Conservation (phyloP, 805 yeast genomes). For the Teunomyces kruisii region DNA sequence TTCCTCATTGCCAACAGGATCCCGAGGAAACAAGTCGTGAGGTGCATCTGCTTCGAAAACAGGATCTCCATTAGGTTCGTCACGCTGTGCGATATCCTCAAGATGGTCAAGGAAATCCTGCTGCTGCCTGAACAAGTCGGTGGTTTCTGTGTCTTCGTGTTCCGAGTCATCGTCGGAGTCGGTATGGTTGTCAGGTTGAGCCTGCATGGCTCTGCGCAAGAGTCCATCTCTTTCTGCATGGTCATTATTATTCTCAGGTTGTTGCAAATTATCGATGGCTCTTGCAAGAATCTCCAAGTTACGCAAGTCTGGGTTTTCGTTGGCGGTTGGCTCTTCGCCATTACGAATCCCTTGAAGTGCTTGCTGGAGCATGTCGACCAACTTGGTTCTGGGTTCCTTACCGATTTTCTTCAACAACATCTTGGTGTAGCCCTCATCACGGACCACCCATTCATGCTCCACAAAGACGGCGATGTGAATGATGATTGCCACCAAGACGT, state of each 20-base stretch:
- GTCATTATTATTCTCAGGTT: slow-evolving; percentile 3
- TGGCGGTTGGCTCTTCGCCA: slow-evolving; percentile 16
- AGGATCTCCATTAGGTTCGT: not conserved
- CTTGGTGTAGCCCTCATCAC: slow-evolving; percentile 67
- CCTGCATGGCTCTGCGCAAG: not conserved
- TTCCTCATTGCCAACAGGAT: no score
- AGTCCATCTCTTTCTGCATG: not conserved
- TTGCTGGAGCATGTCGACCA: slow-evolving; percentile 37
- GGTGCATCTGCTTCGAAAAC: no score
- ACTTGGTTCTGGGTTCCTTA: slow-evolving; percentile 44
- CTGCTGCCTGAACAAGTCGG: not conserved
- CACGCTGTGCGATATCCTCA: not conserved
- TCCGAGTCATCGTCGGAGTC: not conserved
- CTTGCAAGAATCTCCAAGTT: slow-evolving; percentile 25
- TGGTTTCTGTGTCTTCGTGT: not conserved
- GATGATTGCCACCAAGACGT: slow-evolving; percentile 40
- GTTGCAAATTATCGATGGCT: slow-evolving; percentile 27
- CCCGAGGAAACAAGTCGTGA: no score
- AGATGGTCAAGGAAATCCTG: not conserved
- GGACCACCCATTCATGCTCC: slow-evolving; percentile 68
- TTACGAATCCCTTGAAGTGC: slow-evolving; percentile 23
- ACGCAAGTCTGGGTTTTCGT: slow-evolving; percentile 18
- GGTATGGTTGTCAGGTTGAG: not conserved
- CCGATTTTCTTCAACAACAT: slow-evolving; percentile 62
- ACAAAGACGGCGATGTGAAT: slow-evolving; percentile 50